Conservation (phyloP, 2,329 filamentous ascomycete genomes). For the Keithomyces neogunnii region DNA sequence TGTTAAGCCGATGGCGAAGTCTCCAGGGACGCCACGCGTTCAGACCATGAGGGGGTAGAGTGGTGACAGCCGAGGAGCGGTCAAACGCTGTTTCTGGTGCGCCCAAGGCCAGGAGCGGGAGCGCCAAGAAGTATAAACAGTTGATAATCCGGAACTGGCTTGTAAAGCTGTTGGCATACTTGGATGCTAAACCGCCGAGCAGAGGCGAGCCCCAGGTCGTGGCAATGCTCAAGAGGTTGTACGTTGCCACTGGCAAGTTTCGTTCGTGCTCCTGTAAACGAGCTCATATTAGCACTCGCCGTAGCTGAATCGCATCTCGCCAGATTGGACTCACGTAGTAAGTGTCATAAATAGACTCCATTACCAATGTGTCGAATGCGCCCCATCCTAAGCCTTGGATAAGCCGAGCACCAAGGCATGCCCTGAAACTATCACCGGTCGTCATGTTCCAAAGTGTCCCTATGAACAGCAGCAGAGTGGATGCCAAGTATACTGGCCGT, state of each 20-base stretch:
- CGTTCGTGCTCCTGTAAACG: slow-evolving; percentile 41
- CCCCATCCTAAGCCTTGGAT: slow-evolving; percentile 53
- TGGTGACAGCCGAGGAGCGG: slow-evolving; percentile 21
- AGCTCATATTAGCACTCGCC: background rate
- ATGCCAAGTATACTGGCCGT: slow-evolving; percentile 42
- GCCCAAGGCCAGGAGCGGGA: slow-evolving; percentile 38
- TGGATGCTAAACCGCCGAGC: slow-evolving; percentile 41
- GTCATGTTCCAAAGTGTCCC: slow-evolving; percentile 43
- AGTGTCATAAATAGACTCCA: slow-evolving; percentile 45
- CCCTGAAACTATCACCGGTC: slow-evolving; percentile 29
- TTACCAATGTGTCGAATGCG: slow-evolving; percentile 44
- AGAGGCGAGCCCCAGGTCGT: slow-evolving; percentile 47
- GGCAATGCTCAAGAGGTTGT: slow-evolving; percentile 34
- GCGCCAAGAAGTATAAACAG: slow-evolving; percentile 35
- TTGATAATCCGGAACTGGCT: slow-evolving; percentile 44
- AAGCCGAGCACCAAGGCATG: slow-evolving; percentile 43
- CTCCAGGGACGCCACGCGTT: slow-evolving; percentile 14
- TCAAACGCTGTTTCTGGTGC: slow-evolving; percentile 46
- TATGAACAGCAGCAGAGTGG: slow-evolving; percentile 35
- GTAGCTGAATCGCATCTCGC: too few species aligned
- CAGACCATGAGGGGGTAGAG: slow-evolving; percentile 12
- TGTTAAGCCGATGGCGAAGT: slow-evolving; percentile 20
- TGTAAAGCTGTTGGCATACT: slow-evolving; percentile 29
- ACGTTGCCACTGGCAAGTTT: slow-evolving; percentile 32
- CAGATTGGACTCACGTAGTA: slow-evolving; percentile 38